Evolutionary conservation across 495 filamentous ascomycete species (phyloP).

Genomic region (Podospora fimiseda): DNA sequence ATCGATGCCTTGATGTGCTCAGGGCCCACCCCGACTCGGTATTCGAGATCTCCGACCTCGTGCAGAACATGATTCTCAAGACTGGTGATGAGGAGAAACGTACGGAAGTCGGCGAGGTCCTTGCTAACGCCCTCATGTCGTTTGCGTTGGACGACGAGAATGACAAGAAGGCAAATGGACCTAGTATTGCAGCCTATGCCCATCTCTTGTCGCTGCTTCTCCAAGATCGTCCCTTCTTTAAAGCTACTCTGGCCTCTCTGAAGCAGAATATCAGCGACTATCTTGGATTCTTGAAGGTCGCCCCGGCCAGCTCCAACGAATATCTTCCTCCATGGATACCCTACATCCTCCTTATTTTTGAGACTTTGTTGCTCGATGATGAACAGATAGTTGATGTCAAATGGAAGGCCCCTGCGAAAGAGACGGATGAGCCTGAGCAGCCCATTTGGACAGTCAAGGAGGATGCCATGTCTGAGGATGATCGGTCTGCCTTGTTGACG

Average conservation of each 20-base stretch:
- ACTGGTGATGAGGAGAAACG: conserved; percentile 56
- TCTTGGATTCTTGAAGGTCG: conserved; percentile 72
- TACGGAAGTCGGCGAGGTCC: conserved; percentile 70
- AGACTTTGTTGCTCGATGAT: conserved; percentile 83
- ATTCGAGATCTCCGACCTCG: conserved; percentile 84
- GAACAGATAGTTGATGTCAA: conserved; percentile 67
- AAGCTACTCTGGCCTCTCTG: conserved; percentile 64
- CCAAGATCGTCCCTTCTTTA: conserved; percentile 75
- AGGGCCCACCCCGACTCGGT: conserved; percentile 82
- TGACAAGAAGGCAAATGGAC: conserved; percentile 58
- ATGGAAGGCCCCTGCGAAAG: conserved; percentile 59
- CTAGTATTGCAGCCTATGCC: conserved; percentile 75
- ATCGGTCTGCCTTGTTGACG: conserved; percentile 64
- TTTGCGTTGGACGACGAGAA: conserved; percentile 71
- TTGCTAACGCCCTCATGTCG: conserved; percentile 84
- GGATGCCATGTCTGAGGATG: conserved; percentile 56
- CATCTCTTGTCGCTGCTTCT: conserved; percentile 87
- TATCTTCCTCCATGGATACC: conserved; percentile 87
- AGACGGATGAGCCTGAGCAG: conserved; percentile 47
- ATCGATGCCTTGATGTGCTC: conserved; percentile 83
- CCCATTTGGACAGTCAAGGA: conserved; percentile 55
- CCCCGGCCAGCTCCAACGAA: conserved; percentile 57
- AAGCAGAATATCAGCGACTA: conserved; percentile 72
- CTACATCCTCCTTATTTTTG: conserved; percentile 80
- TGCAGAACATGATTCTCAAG: conserved; percentile 68